Percentiles rank a stretch among this genome's conserved stretches.
Evolutionary conservation across 2,329 filamentous ascomycete genomes (phyloP).

Genomic region (Didymosphaeria variabile): DNA sequence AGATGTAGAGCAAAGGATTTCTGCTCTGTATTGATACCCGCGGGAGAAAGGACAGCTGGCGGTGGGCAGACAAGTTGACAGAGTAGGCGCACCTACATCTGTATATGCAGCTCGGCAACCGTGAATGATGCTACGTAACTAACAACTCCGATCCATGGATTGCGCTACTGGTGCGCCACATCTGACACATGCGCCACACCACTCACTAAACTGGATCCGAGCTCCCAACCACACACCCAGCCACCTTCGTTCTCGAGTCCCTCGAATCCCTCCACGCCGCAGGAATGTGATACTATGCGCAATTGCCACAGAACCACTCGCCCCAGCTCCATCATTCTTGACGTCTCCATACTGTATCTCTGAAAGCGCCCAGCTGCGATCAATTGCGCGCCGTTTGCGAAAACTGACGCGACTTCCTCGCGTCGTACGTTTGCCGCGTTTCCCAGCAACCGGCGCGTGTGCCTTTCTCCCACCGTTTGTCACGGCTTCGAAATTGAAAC

Average conservation of each 20-base stretch:
- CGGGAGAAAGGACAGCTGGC: slow-evolving; percentile 17
- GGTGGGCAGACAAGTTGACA: background rate
- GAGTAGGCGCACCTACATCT: background rate
- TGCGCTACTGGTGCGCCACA: no score
- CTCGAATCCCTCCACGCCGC: slow-evolving; percentile 18
- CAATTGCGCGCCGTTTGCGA: slow-evolving; percentile 1
- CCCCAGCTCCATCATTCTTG: slow-evolving; percentile 7
- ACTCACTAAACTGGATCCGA: no score
- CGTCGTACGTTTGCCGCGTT: slow-evolving; percentile 3
- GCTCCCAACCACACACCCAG: slow-evolving; percentile 37
- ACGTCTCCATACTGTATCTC: slow-evolving; percentile 22
- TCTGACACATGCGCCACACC: no score
- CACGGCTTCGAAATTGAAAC: background rate
- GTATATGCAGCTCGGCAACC: background rate
- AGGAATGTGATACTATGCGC: slow-evolving; percentile 20
- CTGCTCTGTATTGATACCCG: background rate
- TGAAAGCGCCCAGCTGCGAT: background rate
- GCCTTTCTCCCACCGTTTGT: slow-evolving; percentile 1
- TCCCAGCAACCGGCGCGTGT: slow-evolving; percentile 11
- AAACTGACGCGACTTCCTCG: slow-evolving; percentile 16
- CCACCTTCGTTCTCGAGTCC: slow-evolving; percentile 35
- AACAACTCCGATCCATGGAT: background rate
- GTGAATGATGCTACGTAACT: slow-evolving; percentile 40
- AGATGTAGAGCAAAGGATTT: background rate
- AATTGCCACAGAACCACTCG: background rate